These are phyloP conservation scores for Phytopythium montanum DNA, from an alignment of 352 stramenopile species.

Conservation along the genomic window DNA sequence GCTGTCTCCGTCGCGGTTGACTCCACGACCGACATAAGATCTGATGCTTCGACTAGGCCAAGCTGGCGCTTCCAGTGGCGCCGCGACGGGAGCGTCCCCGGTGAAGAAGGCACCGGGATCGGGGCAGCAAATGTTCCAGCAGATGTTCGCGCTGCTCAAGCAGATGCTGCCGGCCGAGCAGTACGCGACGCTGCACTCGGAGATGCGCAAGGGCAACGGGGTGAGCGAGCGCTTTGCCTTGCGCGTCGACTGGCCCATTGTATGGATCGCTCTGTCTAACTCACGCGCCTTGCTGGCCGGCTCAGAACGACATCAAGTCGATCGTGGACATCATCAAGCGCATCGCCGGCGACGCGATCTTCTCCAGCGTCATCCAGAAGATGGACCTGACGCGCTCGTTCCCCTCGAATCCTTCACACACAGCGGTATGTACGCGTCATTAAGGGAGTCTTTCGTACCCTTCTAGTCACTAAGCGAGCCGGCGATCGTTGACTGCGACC, in stretches of 20 bases:
- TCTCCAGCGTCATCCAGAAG: conserved; percentile 79
- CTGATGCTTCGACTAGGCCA: not conserved
- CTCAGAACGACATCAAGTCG: conserved; percentile 81
- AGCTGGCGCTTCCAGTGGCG: not conserved
- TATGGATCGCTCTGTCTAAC: not conserved
- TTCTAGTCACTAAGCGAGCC: not conserved
- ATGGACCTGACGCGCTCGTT: conserved; percentile 74
- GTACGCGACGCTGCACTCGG: conserved; percentile 74
- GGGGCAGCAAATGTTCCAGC: conserved; percentile 83
- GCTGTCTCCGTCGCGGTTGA: too few relatives aligned
- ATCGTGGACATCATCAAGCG: conserved; percentile 89
- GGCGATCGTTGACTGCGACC: not conserved
- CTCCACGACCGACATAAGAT: too few relatives aligned
- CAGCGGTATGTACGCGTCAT: conserved; percentile 13
- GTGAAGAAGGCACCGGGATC: conserved; percentile 49
- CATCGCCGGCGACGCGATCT: conserved; percentile 75
- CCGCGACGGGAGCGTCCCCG: conserved; percentile 6
- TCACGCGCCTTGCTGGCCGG: not conserved
- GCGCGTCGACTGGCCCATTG: not conserved
- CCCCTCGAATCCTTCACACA: conserved; percentile 18
- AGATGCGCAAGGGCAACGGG: conserved; percentile 80
- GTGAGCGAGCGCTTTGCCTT: conserved; percentile 19
- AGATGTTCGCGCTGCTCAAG: conserved; percentile 83
- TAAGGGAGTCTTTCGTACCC: not conserved
- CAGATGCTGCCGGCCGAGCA: conserved; percentile 83